A percentile compares a stretch with the other conserved stretches of the same genome.
Conservation (phyloP, 305 asterid species). For the Fraxinus floribunda region DNA sequence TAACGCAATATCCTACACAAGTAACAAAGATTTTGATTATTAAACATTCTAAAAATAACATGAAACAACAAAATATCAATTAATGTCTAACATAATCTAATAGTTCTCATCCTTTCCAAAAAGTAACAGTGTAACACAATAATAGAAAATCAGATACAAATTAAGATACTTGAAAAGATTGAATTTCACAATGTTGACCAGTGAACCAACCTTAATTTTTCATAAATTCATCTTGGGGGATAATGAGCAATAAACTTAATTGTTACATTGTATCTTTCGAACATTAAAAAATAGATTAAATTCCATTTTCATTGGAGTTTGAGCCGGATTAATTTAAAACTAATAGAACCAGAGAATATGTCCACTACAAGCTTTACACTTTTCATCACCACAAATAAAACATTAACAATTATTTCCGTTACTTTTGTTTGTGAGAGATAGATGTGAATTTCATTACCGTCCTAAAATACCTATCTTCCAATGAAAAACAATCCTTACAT, state of each 20-base stretch:
- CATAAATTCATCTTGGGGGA: not conserved
- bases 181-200: not conserved
- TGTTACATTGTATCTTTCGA: not conserved
- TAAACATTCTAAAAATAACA: conserved; percentile 10
- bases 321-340: not conserved
- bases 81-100: not conserved
- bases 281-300: not conserved
- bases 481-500: not conserved
- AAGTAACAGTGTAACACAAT: not conserved
- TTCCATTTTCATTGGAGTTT: not conserved
- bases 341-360: conserved; percentile 7
- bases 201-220: not conserved
- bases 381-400: not conserved
- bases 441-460: not conserved
- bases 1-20: conserved; percentile 69
- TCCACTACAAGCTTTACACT: not conserved
- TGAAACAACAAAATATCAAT: conserved; percentile 1
- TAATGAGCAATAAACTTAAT: not conserved
- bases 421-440: not conserved
- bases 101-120: not conserved
- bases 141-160: not conserved
- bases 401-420: not conserved
- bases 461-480: not conserved
- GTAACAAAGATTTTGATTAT: conserved; percentile 13
- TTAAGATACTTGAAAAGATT: not conserved